A percentile compares a stretch with the other conserved stretches of the same genome.
phyloP scores from a whole-genome alignment of 257 asterid species.

The Apocynum venetum region DNA sequence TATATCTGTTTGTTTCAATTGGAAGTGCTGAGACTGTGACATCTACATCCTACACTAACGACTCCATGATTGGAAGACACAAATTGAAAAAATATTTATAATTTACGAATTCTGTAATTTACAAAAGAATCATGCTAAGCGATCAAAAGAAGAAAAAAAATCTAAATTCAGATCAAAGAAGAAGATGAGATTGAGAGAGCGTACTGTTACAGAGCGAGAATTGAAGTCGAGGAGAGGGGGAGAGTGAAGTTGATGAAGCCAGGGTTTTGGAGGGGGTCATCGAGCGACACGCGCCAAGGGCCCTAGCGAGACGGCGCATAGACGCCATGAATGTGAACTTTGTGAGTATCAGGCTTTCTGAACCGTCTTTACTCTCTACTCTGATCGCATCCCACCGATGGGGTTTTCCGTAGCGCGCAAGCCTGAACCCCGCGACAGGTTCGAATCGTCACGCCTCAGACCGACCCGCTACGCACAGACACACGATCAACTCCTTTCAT shows the following conservation, averaged over 20 bases:
- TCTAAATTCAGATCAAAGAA: constrained; percentile 3
- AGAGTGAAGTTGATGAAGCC: constrained; percentile 32
- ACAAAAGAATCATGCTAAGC: neutral
- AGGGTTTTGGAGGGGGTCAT: constrained; percentile 40
- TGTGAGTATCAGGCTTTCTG: neutral
- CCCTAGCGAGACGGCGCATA: constrained; percentile 44
- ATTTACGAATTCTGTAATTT: neutral
- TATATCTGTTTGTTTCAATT: no score
- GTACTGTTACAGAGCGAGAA: constrained; percentile 34
- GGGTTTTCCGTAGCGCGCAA: constrained; percentile 12
- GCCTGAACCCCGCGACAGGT: neutral
- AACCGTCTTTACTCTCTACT: neutral
- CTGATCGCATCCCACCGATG: neutral
- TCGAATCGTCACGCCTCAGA: neutral
- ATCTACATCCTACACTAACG: neutral
- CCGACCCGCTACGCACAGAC: no score
- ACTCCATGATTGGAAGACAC: no score
- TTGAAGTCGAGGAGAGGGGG: constrained; percentile 25
- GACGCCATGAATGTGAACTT: constrained; percentile 37
- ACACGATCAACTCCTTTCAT: no score
- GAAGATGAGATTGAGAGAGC: constrained; percentile 4
- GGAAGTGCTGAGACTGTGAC: no score
- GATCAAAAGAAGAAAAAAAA: constrained; percentile 1
- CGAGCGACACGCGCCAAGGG: constrained; percentile 38
- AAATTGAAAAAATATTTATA: neutral